phyloP scores from a whole-genome alignment of 176 grass and related monocot species.

The Oryza rufipogon region DNA sequence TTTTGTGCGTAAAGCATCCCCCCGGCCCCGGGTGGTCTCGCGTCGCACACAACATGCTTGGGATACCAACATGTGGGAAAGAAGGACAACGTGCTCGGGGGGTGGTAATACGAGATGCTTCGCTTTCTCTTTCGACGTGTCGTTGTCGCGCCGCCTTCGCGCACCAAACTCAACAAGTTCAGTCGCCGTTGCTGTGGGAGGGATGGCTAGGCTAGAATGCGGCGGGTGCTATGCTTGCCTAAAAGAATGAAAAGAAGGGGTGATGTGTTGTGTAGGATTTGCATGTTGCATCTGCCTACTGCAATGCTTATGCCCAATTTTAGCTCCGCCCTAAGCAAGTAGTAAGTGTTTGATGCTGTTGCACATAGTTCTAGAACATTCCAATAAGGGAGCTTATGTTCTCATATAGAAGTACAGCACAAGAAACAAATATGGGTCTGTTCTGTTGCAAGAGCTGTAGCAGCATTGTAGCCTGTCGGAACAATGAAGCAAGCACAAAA shows the following conservation, averaged over 20 bases:
- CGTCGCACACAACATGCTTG: not conserved
- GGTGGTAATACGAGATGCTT: conserved; percentile 5
- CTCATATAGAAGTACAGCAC: no score
- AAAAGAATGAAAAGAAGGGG: not conserved
- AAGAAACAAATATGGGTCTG: no score
- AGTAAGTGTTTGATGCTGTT: no score
- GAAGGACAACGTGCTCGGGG: conserved; percentile 5
- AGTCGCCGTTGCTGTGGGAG: not conserved
- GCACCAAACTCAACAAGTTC: not conserved
- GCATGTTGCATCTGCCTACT: no score
- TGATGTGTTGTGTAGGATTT: no score
- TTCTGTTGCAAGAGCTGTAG: no score
- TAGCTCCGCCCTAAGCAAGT: no score
- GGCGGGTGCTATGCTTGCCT: not conserved
- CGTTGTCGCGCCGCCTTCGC: not conserved
- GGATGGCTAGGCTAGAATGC: not conserved
- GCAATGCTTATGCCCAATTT: no score
- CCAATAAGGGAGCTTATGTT: not conserved
- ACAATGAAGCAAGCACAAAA: no score
- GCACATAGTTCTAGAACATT: not conserved
- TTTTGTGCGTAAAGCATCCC: conserved; percentile 27
- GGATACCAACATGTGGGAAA: conserved; percentile 21
- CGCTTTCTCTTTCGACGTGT: not conserved
- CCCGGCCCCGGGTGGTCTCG: not conserved
- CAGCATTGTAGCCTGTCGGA: no score